Evolutionary conservation across 441 rosid genomes (phyloP), one percentile per base, ranked within the genome.

Genomic region (Euphorbia schlechtendalii): DNA sequence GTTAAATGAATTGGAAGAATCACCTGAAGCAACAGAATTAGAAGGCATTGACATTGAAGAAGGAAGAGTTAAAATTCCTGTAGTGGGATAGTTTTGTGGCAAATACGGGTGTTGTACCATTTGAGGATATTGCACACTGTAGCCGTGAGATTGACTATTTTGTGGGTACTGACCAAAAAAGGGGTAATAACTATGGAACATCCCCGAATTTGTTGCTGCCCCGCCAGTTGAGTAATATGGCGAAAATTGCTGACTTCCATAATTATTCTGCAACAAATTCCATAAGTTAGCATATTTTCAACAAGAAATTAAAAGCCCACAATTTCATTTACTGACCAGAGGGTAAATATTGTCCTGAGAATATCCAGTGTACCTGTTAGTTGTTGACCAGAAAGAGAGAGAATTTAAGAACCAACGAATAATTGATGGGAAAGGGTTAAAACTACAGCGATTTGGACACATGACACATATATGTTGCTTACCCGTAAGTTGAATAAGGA

Each of bases 401-500:
- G 56, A 34, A 65, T 30, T 45, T 36, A 54, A 62, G 48, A 45
- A 77, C 57, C 49, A 58, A 58, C n/a, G n/a, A n/a, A n/a, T n/a
- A n/a, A n/a, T n/a, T n/a, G n/a, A n/a, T n/a, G n/a, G n/a, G n/a
- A n/a, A n/a, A n/a, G n/a, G n/a, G n/a, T n/a, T n/a, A n/a, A n/a
- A n/a, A n/a, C n/a, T n/a, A n/a, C n/a, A n/a, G n/a, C n/a, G n/a
- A n/a, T n/a, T n/a, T n/a, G n/a, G n/a, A n/a, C n/a, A n/a, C n/a
- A n/a, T n/a, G n/a, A n/a, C n/a, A n/a, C n/a, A n/a, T n/a, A n/a
- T n/a, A n/a, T n/a, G 12, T 45, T 5, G 32, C 89, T 70, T 77
- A 89, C 96, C 94, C 96, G 22, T 81, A 87, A 78, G 83, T 64
- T 71, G 90, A 79, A 74, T 81, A 85, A 67, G 96, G 90, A 75